Conservation (phyloP, 768 basidiomycete genomes). For the Panus rudis region DNA sequence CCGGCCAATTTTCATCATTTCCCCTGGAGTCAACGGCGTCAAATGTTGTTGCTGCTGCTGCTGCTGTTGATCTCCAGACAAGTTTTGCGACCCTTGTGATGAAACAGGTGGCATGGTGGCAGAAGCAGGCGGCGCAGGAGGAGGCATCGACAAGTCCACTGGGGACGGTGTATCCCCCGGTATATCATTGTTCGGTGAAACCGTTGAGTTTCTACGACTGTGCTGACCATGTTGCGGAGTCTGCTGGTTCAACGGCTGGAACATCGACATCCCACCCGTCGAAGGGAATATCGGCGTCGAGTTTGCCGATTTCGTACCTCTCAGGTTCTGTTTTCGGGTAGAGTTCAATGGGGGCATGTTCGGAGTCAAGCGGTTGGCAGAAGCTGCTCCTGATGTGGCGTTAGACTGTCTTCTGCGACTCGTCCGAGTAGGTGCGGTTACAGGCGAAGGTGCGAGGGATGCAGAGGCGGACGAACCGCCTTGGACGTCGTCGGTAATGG, state of each 20-base stretch:
- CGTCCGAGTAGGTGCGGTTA: background rate
- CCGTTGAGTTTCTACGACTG: no score
- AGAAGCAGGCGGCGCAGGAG: constrained; percentile 54
- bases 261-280: constrained; percentile 10
- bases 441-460: background rate
- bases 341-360: background rate
- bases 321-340: constrained; percentile 7
- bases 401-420: constrained; percentile 1
- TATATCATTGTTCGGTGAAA: constrained; percentile 13
- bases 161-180: constrained; percentile 69
- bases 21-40: constrained; percentile 84
- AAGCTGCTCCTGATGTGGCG: no score
- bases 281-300: constrained; percentile 48
- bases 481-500: constrained; percentile 53
- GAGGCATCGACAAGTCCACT: constrained; percentile 85
- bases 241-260: no score
- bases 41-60: constrained; percentile 26
- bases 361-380: constrained; percentile 8
- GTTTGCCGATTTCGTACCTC: constrained; percentile 43
- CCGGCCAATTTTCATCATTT: constrained; percentile 82
- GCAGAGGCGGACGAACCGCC: constrained; percentile 7
- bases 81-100: background rate
- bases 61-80: background rate
- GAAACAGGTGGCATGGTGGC: constrained; percentile 2
- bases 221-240: no score